phyloP scores from a whole-genome alignment of 345 rosid species.

The Toxicodendron radicans region DNA sequence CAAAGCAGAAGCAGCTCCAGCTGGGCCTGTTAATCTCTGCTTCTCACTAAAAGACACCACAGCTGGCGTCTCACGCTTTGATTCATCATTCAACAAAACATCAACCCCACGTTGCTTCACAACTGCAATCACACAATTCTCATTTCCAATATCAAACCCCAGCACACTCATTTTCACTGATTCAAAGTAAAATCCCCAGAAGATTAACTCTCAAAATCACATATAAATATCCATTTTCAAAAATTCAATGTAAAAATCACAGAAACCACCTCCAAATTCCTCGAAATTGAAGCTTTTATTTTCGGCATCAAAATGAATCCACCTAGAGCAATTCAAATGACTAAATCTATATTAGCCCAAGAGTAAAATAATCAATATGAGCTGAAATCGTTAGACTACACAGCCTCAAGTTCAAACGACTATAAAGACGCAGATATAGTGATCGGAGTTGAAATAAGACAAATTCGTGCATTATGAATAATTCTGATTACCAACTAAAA shows the following conservation, averaged over 20 bases:
- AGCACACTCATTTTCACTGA: slow-evolving; percentile 56
- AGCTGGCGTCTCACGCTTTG: slow-evolving; percentile 62
- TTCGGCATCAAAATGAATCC: background rate
- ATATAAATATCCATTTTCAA: background rate
- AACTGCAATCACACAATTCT: slow-evolving; percentile 75
- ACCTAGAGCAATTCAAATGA: background rate
- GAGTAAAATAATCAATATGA: background rate
- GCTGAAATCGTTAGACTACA: background rate
- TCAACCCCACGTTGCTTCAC: slow-evolving; percentile 73
- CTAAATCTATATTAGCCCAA: background rate
- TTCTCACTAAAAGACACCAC: slow-evolving; percentile 82
- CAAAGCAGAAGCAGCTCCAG: slow-evolving; percentile 73
- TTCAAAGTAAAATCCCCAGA: background rate
- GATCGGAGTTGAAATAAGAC: background rate
- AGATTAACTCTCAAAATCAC: background rate
- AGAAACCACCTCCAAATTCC: background rate
- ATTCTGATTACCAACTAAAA: background rate
- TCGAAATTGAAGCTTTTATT: background rate
- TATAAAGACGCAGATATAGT: background rate
- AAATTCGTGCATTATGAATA: background rate
- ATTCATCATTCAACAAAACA: slow-evolving; percentile 77
- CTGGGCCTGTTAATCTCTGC: slow-evolving; percentile 79
- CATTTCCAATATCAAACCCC: slow-evolving; percentile 80
- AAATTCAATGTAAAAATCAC: background rate
- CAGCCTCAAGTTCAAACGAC: background rate